These are phyloP conservation scores for Geranium rotundifolium DNA, from an alignment of 345 rosid species.

Conservation along the genomic window DNA sequence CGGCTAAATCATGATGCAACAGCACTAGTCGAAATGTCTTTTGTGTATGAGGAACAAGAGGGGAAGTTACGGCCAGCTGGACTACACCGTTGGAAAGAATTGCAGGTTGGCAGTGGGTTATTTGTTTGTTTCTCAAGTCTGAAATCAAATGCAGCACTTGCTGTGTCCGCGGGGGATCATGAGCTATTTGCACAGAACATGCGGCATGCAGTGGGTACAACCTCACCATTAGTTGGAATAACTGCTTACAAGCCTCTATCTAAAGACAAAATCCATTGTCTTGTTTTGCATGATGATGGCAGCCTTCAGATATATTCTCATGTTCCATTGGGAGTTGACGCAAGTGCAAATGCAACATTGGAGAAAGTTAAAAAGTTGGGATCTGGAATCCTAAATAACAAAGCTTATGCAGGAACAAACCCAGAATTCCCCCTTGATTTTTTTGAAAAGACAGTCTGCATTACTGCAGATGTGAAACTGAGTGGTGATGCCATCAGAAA, in stretches of 20 bases:
- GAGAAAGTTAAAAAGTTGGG: slow-evolving; percentile 85
- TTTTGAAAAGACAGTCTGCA: slow-evolving; percentile 89
- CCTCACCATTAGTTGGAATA: slow-evolving; percentile 82
- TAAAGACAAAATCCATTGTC: slow-evolving; percentile 84
- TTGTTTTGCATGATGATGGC: slow-evolving; percentile 95
- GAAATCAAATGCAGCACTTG: slow-evolving; percentile 70
- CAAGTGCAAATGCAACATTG: slow-evolving; percentile 47
- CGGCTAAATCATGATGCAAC: slow-evolving; percentile 56
- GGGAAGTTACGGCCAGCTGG: slow-evolving; percentile 60
- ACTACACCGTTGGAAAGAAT: slow-evolving; percentile 87
- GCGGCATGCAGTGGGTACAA: slow-evolving; percentile 68
- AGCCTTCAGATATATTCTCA: slow-evolving; percentile 93
- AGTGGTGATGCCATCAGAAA: slow-evolving; percentile 87
- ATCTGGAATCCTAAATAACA: slow-evolving; percentile 69
- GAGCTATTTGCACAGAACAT: slow-evolving; percentile 67
- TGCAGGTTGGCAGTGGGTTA: slow-evolving; percentile 64
- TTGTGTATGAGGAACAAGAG: slow-evolving; percentile 65
- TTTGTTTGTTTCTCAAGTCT: slow-evolving; percentile 69
- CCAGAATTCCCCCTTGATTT: slow-evolving; percentile 95
- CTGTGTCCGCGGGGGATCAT: slow-evolving; percentile 46
- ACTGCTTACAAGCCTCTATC: slow-evolving; percentile 88
- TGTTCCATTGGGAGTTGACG: slow-evolving; percentile 50
- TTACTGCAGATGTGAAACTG: slow-evolving; percentile 83
- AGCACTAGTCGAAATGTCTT: slow-evolving; percentile 59
- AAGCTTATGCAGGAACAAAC: slow-evolving; percentile 67